A percentile compares a stretch with the other conserved stretches of the same genome.
These are phyloP conservation scores for Lentinus tigrinus DNA, from an alignment of 768 basidiomycete species.

Conservation along the genomic window DNA sequence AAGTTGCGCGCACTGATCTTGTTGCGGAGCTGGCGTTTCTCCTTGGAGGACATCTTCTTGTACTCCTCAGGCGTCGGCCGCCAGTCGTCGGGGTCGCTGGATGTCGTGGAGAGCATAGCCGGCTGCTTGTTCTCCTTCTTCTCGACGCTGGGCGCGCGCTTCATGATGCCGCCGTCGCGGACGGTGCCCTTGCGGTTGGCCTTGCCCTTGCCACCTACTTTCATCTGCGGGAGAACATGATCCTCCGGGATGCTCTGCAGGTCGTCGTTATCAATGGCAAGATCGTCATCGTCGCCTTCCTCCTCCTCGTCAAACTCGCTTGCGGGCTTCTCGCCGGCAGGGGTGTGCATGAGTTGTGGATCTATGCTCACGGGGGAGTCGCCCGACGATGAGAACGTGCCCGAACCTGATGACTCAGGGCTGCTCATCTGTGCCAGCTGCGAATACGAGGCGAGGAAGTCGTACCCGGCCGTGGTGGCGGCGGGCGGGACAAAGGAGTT, in stretches of 20 bases:
- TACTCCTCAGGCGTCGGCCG: slow-evolving; percentile 90
- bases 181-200: slow-evolving; percentile 56
- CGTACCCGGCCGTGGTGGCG: slow-evolving; percentile 29
- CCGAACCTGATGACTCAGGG: slow-evolving; percentile 25
- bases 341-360: slow-evolving; percentile 74
- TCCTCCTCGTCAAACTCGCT: slow-evolving; percentile 43
- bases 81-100: slow-evolving; percentile 69
- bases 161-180: slow-evolving; percentile 69
- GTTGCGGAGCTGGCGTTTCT: slow-evolving; percentile 94
- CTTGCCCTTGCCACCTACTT: slow-evolving; percentile 46
- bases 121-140: slow-evolving; percentile 37
- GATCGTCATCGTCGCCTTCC: slow-evolving; percentile 30
- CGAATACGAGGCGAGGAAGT: slow-evolving; percentile 40
- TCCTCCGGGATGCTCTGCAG: slow-evolving; percentile 30
- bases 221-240: slow-evolving; percentile 50
- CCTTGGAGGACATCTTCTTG: slow-evolving; percentile 91
- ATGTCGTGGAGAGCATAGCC: slow-evolving; percentile 22
- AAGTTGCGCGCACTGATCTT: slow-evolving; percentile 97
- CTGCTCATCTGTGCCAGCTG: slow-evolving; percentile 24
- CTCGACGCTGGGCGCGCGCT: slow-evolving; percentile 44
- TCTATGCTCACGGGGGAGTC: slow-evolving; percentile 53
- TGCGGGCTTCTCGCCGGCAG: slow-evolving; percentile 43
- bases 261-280: slow-evolving; percentile 31
- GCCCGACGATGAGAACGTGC: slow-evolving; percentile 12
- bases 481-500: slow-evolving; percentile 25